phyloP scores from a whole-genome alignment of 495 filamentous ascomycete species.

The Aspergillus haitiensis region DNA sequence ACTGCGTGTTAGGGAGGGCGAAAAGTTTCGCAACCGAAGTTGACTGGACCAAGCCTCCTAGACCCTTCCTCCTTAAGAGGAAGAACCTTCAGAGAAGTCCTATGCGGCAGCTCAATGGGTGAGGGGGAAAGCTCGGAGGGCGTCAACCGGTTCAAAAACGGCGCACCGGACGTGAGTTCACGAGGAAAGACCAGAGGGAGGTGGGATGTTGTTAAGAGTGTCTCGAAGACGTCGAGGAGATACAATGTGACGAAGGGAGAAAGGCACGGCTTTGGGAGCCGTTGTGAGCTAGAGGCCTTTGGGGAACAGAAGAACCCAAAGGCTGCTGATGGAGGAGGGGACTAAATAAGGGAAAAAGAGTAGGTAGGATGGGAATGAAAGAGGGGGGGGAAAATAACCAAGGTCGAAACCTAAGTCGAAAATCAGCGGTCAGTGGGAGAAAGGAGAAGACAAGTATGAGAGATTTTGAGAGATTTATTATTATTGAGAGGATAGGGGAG shows the following conservation, averaged over 20 bases:
- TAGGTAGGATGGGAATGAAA: constrained; percentile 8
- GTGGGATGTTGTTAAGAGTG: constrained; percentile 69
- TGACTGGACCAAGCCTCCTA: constrained; percentile 83
- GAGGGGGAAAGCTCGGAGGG: constrained; percentile 54
- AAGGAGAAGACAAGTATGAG: constrained; percentile 16
- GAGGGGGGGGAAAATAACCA: constrained; percentile 17
- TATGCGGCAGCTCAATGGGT: constrained; percentile 95
- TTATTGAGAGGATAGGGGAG: constrained; percentile 13
- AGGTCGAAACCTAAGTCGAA: background rate
- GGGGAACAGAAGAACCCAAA: constrained; percentile 57
- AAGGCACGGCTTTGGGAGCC: constrained; percentile 65
- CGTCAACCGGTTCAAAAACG: constrained; percentile 52
- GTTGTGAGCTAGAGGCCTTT: constrained; percentile 66
- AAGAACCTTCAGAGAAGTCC: constrained; percentile 93
- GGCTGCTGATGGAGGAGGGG: constrained; percentile 43
- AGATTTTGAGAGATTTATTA: constrained; percentile 33
- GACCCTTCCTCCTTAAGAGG: constrained; percentile 94
- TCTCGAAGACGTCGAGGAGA: constrained; percentile 56
- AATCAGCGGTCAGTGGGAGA: constrained; percentile 22
- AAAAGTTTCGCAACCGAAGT: constrained; percentile 80
- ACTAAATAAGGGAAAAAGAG: constrained; percentile 7
- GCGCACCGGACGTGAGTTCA: constrained; percentile 56
- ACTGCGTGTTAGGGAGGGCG: constrained; percentile 79
- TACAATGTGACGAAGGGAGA: constrained; percentile 79
- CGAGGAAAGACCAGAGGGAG: constrained; percentile 59